Evolutionary conservation across 139 green algal genomes (phyloP).

Genomic region (Chlorokybus atmophyticus): DNA sequence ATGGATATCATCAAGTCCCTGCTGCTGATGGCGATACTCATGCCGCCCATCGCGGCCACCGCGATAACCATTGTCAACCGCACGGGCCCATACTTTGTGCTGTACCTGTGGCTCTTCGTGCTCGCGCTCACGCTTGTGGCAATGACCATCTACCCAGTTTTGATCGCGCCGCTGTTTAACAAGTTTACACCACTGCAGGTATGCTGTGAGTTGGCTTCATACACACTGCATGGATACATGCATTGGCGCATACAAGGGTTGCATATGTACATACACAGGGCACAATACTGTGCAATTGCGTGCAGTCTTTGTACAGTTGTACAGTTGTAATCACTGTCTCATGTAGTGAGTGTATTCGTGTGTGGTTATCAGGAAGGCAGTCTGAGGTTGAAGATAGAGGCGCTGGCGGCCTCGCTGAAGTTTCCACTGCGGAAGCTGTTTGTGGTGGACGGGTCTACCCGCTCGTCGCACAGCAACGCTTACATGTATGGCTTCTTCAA

Average conservation of each 20-base stretch:
- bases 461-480: conserved; percentile 35
- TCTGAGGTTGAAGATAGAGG: conserved; percentile 14
- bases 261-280: too few relatives aligned
- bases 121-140: conserved; percentile 52
- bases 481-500: conserved; percentile 85
- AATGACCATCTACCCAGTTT: conserved; percentile 41
- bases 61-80: conserved; percentile 29
- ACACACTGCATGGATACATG: too few relatives aligned
- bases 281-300: too few relatives aligned
- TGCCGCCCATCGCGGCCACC: conserved; percentile 53
- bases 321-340: too few relatives aligned
- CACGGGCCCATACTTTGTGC: conserved; percentile 38
- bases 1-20: conserved; percentile 49
- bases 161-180: conserved; percentile 71
- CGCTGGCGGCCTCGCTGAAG: conserved; percentile 4
- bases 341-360: too few relatives aligned
- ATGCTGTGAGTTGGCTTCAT: too few relatives aligned
- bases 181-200: conserved; percentile 48
- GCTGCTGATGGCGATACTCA: conserved; percentile 41
- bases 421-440: conserved; percentile 20
- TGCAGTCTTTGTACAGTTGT: too few relatives aligned
- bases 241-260: too few relatives aligned
- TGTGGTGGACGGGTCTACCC: conserved; percentile 18
- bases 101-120: conserved; percentile 75
- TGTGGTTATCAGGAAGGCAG: conserved; percentile 4